phyloP scores from a whole-genome alignment of 2,329 filamentous ascomycete species.

The Neurospora sp. region DNA sequence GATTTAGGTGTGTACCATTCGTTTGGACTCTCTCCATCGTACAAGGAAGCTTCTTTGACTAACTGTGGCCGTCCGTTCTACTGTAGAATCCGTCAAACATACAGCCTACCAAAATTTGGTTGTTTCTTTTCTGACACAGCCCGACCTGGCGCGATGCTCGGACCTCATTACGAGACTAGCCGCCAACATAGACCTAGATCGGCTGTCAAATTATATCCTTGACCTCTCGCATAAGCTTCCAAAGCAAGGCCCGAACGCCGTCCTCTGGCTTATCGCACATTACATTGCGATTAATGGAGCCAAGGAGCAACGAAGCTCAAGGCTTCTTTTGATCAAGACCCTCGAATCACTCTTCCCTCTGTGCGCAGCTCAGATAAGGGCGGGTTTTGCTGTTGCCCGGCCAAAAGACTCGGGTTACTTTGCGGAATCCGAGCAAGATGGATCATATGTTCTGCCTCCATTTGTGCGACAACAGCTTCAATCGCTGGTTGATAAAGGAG shows the following conservation, averaged over 20 bases:
- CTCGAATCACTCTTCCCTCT: slow-evolving; percentile 45
- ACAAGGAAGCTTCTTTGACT: slow-evolving; percentile 8
- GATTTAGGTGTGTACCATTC: slow-evolving; percentile 8
- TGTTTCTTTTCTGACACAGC: slow-evolving; percentile 28
- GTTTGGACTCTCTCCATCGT: background rate
- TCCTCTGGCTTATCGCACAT: slow-evolving; percentile 58
- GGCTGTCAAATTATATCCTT: slow-evolving; percentile 33
- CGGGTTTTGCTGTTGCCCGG: slow-evolving; percentile 26
- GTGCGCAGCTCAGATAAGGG: slow-evolving; percentile 41
- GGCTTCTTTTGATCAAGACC: slow-evolving; percentile 37
- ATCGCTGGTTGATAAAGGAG: slow-evolving; percentile 65
- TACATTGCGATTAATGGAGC: slow-evolving; percentile 49
- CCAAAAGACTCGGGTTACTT: slow-evolving; percentile 10
- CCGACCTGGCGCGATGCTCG: slow-evolving; percentile 32
- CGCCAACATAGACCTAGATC: slow-evolving; percentile 27
- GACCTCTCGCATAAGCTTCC: slow-evolving; percentile 23
- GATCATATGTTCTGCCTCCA: slow-evolving; percentile 27
- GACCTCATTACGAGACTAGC: slow-evolving; percentile 28
- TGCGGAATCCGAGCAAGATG: slow-evolving; percentile 4
- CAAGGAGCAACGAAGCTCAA: slow-evolving; percentile 24
- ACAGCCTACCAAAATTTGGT: slow-evolving; percentile 28
- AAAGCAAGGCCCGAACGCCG: slow-evolving; percentile 20
- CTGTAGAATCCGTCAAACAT: slow-evolving; percentile 8
- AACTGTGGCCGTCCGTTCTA: slow-evolving; percentile 1
- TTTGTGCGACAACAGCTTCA: slow-evolving; percentile 59